Base-by-base conservation (phyloP, 768 basidiomycete species). In the Lentinula boryana region DNA sequence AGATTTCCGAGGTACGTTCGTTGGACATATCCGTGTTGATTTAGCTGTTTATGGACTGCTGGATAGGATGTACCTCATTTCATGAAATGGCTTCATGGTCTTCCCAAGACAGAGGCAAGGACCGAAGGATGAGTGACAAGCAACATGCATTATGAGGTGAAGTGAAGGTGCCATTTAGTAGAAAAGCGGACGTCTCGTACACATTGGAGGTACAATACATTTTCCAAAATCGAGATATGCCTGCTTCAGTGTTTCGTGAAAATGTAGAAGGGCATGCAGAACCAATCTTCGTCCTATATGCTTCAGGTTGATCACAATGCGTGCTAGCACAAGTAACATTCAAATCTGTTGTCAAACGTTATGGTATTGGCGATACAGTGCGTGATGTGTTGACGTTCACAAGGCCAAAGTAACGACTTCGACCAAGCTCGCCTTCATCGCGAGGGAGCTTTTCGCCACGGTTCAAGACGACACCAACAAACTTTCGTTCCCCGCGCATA, bases 361-460 rank as follows among this genome's bases (percentile, higher is more conserved):
- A 56, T 33, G 57, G 4, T 43, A 31, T 40, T 36, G 27, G 44
- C n/a, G 57, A 35, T 18, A 15, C 32, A 27, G 46, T 40, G 6
- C 35, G 15, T 10, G 43, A 36, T 44, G 36, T 31, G 62, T 81
- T 84, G 64, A 89, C 77, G 64, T 95, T 81, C 54, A 91, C 86
- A 53, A 90, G 77, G 7, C 84, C 90, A 72, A 91, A 95, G 72
- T 84, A 85, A 57, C 97, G 84, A 74, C 92, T 95, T 60, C 95
- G 85, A 15, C 97, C 97, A 21, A 76, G 74, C 1, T 71, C 68
- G 0, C 75, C 71, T 69, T 92, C 89, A 69, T 97, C 87, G 56
- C 95, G 81, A 4, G 97, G 97, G 18, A 99, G 81, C 62, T 79
- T 84, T 68, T 99, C 95, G 35, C 91, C 91, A 55, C 86, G 85